Evolutionary conservation across 768 basidiomycete genomes (phyloP).

Genomic region (Tulasnella sp.): DNA sequence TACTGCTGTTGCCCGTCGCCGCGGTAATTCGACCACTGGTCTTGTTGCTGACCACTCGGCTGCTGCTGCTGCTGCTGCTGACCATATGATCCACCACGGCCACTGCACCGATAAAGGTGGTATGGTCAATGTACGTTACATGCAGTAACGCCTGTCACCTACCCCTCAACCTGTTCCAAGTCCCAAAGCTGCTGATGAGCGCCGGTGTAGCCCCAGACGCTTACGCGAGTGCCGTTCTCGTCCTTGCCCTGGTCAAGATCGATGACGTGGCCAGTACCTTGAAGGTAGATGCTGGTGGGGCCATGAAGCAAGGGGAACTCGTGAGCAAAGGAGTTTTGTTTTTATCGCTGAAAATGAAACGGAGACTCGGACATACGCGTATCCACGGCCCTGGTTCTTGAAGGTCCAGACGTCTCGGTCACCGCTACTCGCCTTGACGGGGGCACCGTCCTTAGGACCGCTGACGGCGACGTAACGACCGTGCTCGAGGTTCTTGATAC

Average conservation of each 20-base stretch:
- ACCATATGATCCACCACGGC: no score
- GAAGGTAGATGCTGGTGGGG: background rate
- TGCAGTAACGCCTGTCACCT: background rate
- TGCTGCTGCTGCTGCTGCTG: no score
- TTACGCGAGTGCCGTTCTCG: conserved; percentile 14
- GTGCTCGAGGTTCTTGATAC: conserved; percentile 5
- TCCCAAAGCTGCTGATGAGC: conserved; percentile 31
- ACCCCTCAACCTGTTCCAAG: conserved; percentile 16
- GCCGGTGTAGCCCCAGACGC: conserved; percentile 16
- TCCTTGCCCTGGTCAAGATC: conserved; percentile 21
- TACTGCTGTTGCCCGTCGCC: conserved; percentile 15
- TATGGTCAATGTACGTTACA: no score
- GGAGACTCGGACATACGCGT: background rate
- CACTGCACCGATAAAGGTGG: no score
- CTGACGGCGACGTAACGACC: background rate
- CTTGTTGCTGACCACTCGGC: no score
- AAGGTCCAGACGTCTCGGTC: background rate
- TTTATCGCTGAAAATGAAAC: background rate
- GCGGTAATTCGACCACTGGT: background rate
- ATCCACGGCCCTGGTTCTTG: conserved; percentile 2
- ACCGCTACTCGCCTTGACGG: background rate
- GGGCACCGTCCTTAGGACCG: background rate
- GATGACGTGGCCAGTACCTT: background rate
- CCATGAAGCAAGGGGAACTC: background rate
- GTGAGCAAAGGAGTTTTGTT: background rate